phyloP scores from a whole-genome alignment of 257 asterid genomes.

The Gynochthodes officinalis region DNA sequence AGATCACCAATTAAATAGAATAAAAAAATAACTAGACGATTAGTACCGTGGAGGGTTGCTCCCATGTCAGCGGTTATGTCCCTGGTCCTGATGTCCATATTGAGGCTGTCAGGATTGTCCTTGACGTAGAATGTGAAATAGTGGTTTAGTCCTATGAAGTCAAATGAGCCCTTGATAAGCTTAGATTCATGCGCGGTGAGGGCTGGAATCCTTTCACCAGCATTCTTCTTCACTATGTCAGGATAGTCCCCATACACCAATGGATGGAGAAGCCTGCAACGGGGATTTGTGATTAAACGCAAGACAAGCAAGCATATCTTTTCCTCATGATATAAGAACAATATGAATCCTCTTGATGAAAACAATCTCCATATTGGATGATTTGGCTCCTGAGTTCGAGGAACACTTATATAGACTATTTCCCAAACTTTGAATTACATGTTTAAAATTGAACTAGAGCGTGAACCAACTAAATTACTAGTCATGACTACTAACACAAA shows the following conservation, averaged over 20 bases:
- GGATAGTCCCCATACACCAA: constrained; percentile 11
- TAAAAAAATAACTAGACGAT: too few relatives aligned
- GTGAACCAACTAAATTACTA: too few relatives aligned
- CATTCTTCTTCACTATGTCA: constrained; percentile 1
- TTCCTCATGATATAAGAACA: not conserved
- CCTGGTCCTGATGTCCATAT: not conserved
- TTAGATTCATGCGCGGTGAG: not conserved
- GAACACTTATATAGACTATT: too few relatives aligned
- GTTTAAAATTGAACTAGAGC: too few relatives aligned
- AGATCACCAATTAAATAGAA: too few relatives aligned
- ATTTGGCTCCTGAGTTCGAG: too few relatives aligned
- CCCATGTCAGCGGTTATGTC: constrained; percentile 7
- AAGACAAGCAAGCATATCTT: not conserved
- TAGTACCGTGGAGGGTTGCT: not conserved
- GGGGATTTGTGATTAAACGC: not conserved
- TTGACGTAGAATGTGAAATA: not conserved
- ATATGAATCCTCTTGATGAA: not conserved
- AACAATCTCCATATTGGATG: too few relatives aligned
- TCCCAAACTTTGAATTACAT: too few relatives aligned
- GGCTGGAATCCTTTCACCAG: not conserved
- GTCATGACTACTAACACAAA: too few relatives aligned
- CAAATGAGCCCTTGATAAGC: not conserved
- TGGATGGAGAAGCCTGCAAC: not conserved
- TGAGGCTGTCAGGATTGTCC: constrained; percentile 1
- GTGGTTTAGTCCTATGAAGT: constrained; percentile 1